phyloP scores from a whole-genome alignment of 352 stramenopile species.

The Thalassiosira mediterranea region DNA sequence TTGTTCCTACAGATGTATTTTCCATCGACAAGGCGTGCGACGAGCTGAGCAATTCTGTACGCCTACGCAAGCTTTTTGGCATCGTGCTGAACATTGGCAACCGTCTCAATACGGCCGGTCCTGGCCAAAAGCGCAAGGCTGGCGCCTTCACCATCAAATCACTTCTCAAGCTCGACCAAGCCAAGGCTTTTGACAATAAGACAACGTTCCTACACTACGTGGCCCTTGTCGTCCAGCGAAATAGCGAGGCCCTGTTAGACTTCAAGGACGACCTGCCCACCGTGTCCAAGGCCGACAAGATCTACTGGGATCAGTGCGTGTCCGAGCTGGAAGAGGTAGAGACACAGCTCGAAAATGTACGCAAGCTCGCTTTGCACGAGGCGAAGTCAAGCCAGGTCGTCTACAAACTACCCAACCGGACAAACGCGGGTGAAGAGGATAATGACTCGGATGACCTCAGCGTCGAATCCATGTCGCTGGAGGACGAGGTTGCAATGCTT shows the following conservation, averaged over 20 bases:
- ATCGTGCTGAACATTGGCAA: slow-evolving; percentile 97
- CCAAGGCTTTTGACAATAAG: slow-evolving; percentile 93
- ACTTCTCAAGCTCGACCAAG: slow-evolving; percentile 88
- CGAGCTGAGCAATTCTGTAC: slow-evolving; percentile 91
- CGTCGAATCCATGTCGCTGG: slow-evolving; percentile 67
- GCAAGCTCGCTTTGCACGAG: slow-evolving; percentile 75
- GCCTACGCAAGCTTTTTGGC: slow-evolving; percentile 93
- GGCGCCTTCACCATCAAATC: slow-evolving; percentile 96
- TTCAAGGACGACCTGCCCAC: slow-evolving; percentile 90
- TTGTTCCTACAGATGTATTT: too few relatives aligned
- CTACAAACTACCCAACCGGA: slow-evolving; percentile 50
- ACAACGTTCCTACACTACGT: slow-evolving; percentile 98
- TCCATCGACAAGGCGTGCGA: slow-evolving; percentile 90
- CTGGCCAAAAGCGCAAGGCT: slow-evolving; percentile 83
- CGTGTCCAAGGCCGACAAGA: slow-evolving; percentile 87
- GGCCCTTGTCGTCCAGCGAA: slow-evolving; percentile 94
- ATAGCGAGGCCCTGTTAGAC: slow-evolving; percentile 90
- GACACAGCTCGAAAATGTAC: slow-evolving; percentile 80
- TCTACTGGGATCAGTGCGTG: slow-evolving; percentile 72
- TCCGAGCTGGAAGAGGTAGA: slow-evolving; percentile 77
- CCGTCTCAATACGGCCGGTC: slow-evolving; percentile 92
- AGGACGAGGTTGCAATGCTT: slow-evolving; percentile 80
- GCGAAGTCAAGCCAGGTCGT: slow-evolving; percentile 45
- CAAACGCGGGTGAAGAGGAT: slow-evolving; percentile 40
- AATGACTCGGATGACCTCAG: slow-evolving; percentile 69